Evolutionary conservation across 2,329 filamentous ascomycete genomes (phyloP).

Genomic region (Diaporthe ampelina): DNA sequence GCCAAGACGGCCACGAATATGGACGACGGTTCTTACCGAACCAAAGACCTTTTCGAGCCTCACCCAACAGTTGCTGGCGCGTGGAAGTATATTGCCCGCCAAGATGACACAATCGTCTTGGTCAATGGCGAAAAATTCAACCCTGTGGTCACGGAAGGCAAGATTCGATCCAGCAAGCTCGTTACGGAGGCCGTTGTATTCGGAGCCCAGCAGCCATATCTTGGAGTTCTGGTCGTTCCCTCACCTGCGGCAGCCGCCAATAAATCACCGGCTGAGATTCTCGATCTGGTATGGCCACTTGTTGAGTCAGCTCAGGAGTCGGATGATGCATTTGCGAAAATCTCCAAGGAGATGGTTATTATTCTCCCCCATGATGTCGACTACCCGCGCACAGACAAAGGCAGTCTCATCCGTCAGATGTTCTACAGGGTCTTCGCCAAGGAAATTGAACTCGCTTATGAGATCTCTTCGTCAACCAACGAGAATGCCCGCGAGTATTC

Average conservation of each 20-base stretch:
- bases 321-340: conserved; percentile 51
- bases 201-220: conserved; percentile 61
- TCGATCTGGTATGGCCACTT: conserved; percentile 52
- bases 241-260: conserved; percentile 39
- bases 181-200: conserved; percentile 68
- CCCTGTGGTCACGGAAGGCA: conserved; percentile 60
- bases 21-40: conserved; percentile 53
- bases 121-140: conserved; percentile 48
- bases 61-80: conserved; percentile 56
- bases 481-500: conserved; percentile 38
- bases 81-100: conserved; percentile 61
- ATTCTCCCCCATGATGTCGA: conserved; percentile 58
- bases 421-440: conserved; percentile 60
- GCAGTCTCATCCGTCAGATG: conserved; percentile 64
- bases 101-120: conserved; percentile 61
- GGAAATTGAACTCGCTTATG: conserved; percentile 59
- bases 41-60: conserved; percentile 56
- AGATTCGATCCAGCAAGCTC: conserved; percentile 61
- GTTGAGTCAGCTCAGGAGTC: conserved; percentile 51
- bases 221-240: conserved; percentile 65
- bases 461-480: conserved; percentile 46
- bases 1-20: conserved; percentile 51
- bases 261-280: conserved; percentile 46
- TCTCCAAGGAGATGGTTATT: conserved; percentile 64
- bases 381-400: conserved; percentile 67